A percentile compares a stretch with the other conserved stretches of the same genome.
These are phyloP conservation scores for Plectosphaerella sp. DNA, from an alignment of 2,329 filamentous ascomycete genomes.

Conservation along the genomic window DNA sequence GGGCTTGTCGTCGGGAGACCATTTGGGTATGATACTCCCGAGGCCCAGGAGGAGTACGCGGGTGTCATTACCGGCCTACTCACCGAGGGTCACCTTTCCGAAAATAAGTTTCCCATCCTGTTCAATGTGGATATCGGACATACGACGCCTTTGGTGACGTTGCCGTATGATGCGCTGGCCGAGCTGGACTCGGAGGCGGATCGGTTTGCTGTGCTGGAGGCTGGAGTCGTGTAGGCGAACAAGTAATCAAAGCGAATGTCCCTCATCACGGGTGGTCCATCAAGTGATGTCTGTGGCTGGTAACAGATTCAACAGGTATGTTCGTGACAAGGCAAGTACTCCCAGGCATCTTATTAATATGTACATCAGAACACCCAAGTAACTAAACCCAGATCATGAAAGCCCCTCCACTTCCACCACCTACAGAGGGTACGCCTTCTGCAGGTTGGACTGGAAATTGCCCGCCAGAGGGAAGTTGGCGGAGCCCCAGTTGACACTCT, in stretches of 20 bases:
- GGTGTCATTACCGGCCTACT: slow-evolving; percentile 24
- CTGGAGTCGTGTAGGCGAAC: slow-evolving; percentile 3
- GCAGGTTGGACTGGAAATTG: neutral
- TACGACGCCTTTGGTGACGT: slow-evolving; percentile 34
- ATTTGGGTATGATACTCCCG: slow-evolving; percentile 31
- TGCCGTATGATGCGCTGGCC: slow-evolving; percentile 32
- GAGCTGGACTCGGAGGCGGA: slow-evolving; percentile 31
- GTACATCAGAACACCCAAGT: too few relatives aligned
- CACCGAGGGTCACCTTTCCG: slow-evolving; percentile 25
- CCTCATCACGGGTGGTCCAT: too few relatives aligned
- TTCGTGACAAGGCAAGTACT: too few relatives aligned
- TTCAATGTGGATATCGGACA: slow-evolving; percentile 38
- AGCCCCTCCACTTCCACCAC: neutral
- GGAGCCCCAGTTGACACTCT: neutral
- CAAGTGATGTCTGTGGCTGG: too few relatives aligned
- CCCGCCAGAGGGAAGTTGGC: neutral
- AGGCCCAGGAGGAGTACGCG: slow-evolving; percentile 21
- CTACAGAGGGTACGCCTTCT: neutral
- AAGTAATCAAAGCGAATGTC: too few relatives aligned
- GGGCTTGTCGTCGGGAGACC: slow-evolving; percentile 37
- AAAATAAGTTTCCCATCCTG: slow-evolving; percentile 31
- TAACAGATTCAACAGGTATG: too few relatives aligned
- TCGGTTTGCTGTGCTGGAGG: slow-evolving; percentile 25
- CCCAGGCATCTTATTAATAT: too few relatives aligned
- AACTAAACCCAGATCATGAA: neutral